Evolutionary conservation across 305 asterid genomes (phyloP).

Genomic region (Stenogyne calaminthoides): DNA sequence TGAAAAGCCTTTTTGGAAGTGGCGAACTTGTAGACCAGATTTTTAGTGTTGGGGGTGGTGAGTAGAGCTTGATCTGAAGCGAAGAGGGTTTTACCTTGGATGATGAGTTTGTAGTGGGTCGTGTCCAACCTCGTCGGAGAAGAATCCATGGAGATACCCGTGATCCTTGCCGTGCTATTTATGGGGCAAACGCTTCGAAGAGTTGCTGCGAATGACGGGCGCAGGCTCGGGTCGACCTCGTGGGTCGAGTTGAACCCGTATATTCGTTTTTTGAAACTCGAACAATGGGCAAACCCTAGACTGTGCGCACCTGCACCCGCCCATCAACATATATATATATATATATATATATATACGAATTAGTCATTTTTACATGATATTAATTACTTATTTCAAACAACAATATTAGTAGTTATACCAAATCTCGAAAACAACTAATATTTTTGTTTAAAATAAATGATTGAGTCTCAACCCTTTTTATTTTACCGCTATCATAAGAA

Average conservation of each 20-base stretch:
- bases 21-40: slow-evolving; percentile 63
- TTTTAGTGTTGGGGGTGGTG: slow-evolving; percentile 46
- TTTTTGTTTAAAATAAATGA: no score
- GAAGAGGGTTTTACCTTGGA: slow-evolving; percentile 54
- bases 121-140: slow-evolving; percentile 70
- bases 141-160: slow-evolving; percentile 69
- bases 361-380: no score
- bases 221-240: slow-evolving; percentile 64
- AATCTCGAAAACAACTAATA: no score
- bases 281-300: slow-evolving; percentile 76
- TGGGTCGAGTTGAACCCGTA: slow-evolving; percentile 68
- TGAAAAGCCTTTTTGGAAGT: slow-evolving; percentile 62
- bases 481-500: no score
- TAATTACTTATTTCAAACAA: no score
- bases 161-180: slow-evolving; percentile 51
- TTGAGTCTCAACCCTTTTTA: no score
- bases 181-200: slow-evolving; percentile 54
- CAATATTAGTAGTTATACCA: no score
- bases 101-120: slow-evolving; percentile 60
- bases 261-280: slow-evolving; percentile 60
- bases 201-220: slow-evolving; percentile 61
- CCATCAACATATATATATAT: no score
- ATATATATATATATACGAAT: no score
- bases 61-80: slow-evolving; percentile 73
- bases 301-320: slow-evolving; percentile 78